These are phyloP conservation scores for Phytophthora gonapodyides DNA, from an alignment of 352 stramenopile species.

Conservation along the genomic window DNA sequence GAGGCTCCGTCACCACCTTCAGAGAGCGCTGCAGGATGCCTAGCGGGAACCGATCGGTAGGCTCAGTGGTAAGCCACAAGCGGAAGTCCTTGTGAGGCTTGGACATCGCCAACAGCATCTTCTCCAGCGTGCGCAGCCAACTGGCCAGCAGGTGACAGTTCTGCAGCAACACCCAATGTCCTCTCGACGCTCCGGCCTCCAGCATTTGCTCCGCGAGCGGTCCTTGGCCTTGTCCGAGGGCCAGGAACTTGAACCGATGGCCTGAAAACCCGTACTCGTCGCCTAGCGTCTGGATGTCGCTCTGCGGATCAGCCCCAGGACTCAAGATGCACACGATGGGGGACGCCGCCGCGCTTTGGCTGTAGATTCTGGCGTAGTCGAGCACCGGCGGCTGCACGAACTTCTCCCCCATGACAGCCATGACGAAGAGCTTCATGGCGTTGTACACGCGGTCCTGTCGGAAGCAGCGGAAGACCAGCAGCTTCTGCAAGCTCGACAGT, in stretches of 20 bases:
- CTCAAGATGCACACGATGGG: conserved; percentile 97
- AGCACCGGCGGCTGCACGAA: conserved; percentile 95
- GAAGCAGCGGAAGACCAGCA: conserved; percentile 95
- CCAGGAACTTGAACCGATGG: conserved; percentile 94
- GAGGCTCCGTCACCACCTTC: conserved; percentile 96
- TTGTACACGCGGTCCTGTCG: conserved; percentile 96
- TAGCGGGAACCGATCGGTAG: conserved; percentile 94
- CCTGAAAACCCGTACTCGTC: conserved; percentile 92
- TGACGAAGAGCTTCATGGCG: conserved; percentile 95
- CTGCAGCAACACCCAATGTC: conserved; percentile 93
- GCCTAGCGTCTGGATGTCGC: conserved; percentile 93
- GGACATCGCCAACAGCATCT: conserved; percentile 91
- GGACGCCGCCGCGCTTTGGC: conserved; percentile 80
- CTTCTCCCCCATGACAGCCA: conserved; percentile 91
- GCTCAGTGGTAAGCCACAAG: conserved; percentile 96
- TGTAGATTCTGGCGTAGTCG: conserved; percentile 94
- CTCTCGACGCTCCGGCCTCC: conserved; percentile 83
- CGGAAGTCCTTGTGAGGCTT: conserved; percentile 95
- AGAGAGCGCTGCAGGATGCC: conserved; percentile 95
- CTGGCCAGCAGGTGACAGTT: conserved; percentile 96
- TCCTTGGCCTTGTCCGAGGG: conserved; percentile 94
- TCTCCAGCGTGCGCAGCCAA: conserved; percentile 94
- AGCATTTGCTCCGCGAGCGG: conserved; percentile 95
- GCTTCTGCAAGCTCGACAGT: conserved; percentile 87
- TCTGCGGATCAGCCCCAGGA: conserved; percentile 93